A percentile compares a stretch with the other conserved stretches of the same genome.
phyloP scores from a whole-genome alignment of 306 rosid genomes.

The Cicer pinnatifidum region DNA sequence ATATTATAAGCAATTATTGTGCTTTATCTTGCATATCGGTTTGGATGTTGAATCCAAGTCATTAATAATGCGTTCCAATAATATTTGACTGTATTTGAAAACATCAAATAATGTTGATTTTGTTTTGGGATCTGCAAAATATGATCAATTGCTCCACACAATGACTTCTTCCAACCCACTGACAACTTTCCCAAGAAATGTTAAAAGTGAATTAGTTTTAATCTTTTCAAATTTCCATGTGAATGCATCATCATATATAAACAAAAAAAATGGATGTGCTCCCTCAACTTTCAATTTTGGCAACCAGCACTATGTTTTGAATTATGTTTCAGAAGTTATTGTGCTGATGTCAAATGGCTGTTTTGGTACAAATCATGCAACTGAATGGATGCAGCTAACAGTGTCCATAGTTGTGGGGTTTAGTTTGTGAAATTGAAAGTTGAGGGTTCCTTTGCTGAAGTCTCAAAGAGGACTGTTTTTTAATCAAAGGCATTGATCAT shows the following conservation, averaged over 20 bases:
- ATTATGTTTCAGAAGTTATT: background rate
- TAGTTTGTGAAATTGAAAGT: background rate
- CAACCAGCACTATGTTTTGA: background rate
- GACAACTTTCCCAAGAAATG: background rate
- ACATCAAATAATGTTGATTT: background rate
- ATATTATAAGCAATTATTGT: constrained; percentile 18
- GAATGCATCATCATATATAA: background rate
- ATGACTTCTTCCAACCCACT: background rate
- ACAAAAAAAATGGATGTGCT: background rate
- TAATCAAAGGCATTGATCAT: background rate
- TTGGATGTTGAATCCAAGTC: background rate
- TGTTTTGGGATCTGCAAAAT: background rate
- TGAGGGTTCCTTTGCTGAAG: background rate
- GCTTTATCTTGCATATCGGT: constrained; percentile 10
- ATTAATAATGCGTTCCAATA: background rate
- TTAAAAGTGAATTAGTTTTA: too few species aligned
- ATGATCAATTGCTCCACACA: background rate
- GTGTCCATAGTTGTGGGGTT: background rate
- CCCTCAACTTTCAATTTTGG: constrained; percentile 4
- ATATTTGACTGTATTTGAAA: background rate
- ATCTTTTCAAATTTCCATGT: background rate
- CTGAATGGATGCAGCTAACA: background rate
- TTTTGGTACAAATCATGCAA: background rate
- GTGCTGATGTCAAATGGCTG: background rate
- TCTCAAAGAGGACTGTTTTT: background rate